phyloP scores from a whole-genome alignment of 768 basidiomycete genomes.

The Fomitopsis pulvina region DNA sequence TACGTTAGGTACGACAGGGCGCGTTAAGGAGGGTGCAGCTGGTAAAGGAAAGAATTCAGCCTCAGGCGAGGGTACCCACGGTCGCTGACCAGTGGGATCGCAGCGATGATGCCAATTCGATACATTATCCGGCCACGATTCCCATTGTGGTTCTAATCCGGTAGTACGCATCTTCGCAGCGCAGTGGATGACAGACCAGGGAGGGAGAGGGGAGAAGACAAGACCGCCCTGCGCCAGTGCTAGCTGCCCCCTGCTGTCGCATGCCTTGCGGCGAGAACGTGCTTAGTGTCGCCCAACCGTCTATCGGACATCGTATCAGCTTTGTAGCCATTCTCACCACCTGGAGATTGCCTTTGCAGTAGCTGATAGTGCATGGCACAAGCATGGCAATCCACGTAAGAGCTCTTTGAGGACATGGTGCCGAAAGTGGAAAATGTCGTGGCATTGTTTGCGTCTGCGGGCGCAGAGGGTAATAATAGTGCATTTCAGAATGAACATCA shows the following conservation, averaged over 20 bases:
- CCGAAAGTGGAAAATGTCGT: background rate
- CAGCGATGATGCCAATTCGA: constrained; percentile 5
- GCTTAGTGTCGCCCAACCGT: background rate
- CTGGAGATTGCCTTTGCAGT: background rate
- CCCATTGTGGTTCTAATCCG: constrained; percentile 2
- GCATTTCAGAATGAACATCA: too few relatives aligned
- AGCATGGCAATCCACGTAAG: background rate
- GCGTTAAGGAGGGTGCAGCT: background rate
- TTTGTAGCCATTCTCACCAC: too few relatives aligned
- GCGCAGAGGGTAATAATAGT: too few relatives aligned
- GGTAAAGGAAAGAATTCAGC: background rate
- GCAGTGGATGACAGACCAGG: background rate
- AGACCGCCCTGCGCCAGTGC: background rate
- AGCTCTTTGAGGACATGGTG: background rate
- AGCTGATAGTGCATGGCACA: background rate
- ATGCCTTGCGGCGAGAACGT: background rate
- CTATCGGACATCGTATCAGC: background rate
- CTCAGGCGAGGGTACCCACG: constrained; percentile 16
- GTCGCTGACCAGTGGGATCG: constrained; percentile 8
- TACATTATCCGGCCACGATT: constrained; percentile 14
- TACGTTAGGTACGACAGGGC: background rate
- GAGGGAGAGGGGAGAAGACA: constrained; percentile 1
- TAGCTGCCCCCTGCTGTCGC: background rate
- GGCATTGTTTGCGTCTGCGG: background rate
- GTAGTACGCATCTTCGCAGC: background rate